Conservation (phyloP, 2,329 filamentous ascomycete species). For the Pyricularia pennisetigena region DNA sequence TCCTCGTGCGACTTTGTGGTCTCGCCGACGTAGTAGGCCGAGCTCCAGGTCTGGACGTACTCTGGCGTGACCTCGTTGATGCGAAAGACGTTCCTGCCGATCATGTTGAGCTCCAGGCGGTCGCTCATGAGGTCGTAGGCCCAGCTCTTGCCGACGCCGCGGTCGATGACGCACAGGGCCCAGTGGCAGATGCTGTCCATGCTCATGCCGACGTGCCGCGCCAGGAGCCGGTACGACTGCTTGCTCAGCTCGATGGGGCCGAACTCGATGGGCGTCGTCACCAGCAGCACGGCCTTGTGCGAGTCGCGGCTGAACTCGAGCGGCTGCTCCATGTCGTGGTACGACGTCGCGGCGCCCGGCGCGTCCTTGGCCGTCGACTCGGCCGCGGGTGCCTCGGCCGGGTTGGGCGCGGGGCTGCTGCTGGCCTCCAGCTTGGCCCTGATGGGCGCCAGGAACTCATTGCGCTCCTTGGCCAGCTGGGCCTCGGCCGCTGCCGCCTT, state of each 20-base stretch:
- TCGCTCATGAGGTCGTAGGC: slow-evolving; percentile 22
- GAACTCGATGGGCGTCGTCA: slow-evolving; percentile 19
- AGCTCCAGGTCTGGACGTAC: slow-evolving; percentile 18
- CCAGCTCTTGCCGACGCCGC: slow-evolving; percentile 13
- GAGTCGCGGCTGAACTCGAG: slow-evolving; percentile 2
- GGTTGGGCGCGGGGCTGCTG: not conserved
- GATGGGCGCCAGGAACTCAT: slow-evolving; percentile 4
- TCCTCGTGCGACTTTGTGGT: slow-evolving; percentile 19
- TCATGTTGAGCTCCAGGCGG: slow-evolving; percentile 15
- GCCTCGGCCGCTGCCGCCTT: not conserved
- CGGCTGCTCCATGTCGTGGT: slow-evolving; percentile 1
- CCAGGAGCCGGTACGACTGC: slow-evolving; percentile 16
- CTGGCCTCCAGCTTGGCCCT: not conserved
- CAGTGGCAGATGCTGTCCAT: slow-evolving; percentile 19
- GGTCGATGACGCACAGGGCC: slow-evolving; percentile 18
- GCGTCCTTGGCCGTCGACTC: not conserved
- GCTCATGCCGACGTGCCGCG: slow-evolving; percentile 19
- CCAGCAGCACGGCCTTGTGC: slow-evolving; percentile 15
- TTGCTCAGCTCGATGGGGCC: slow-evolving; percentile 17
- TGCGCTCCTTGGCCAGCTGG: slow-evolving; percentile 2
- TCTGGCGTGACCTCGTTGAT: slow-evolving; percentile 18
- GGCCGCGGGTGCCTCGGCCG: not conserved
- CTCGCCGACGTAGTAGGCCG: slow-evolving; percentile 21
- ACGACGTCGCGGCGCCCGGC: not conserved
- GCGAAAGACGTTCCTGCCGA: slow-evolving; percentile 18